Evolutionary conservation across 169 alveolate species (phyloP), one percentile per base, ranked within the genome.

Genomic region (Plasmodium yoelii): DNA sequence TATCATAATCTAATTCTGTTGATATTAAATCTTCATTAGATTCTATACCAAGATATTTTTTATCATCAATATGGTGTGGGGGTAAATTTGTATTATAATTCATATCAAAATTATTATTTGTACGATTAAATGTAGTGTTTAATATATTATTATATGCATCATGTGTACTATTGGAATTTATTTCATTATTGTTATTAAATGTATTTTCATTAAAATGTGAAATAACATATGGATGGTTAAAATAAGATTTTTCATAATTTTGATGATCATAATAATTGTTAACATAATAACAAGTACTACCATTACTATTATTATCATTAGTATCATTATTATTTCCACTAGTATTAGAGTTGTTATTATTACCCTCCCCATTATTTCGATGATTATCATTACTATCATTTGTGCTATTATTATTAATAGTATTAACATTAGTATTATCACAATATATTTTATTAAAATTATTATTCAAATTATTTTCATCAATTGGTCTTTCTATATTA

Each of bases 361-460:
- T 34, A 34, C 0, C 5, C 42, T 34, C 42, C 7, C 0, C 42
- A 34, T 34, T 34, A 34, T 34, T 3, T 34, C 6, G 3, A 13
- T 12, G 22, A 12, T 51, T 51, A 13, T 12, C 59, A 51, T n/a
- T 28, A 61, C 18, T 61, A 24, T 61, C 42, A 7, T 61, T 61
- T 2, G 42, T 24, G 42, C 2, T 3, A 24, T 61, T n/a, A 61
- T 74, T 60, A 47, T 46, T 28, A 15, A 42, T 60, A 74, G 47
- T 56, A 74, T 60, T 42, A 18, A 44, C 28, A 74, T 57, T 39
- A 2, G 77, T 56, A 63, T 77, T 77, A 18, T 77, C 61, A 77
- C 19, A 42, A 64, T 63, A 77, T 44, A 64, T 47, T 77, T 77
- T 77, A 4, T 44, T 56, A 22, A 10, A 22, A 42, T 64, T 22